These are phyloP conservation scores for Zelopaecilomyces penicillatus DNA, from an alignment of 2,329 filamentous ascomycete genomes.

Conservation along the genomic window DNA sequence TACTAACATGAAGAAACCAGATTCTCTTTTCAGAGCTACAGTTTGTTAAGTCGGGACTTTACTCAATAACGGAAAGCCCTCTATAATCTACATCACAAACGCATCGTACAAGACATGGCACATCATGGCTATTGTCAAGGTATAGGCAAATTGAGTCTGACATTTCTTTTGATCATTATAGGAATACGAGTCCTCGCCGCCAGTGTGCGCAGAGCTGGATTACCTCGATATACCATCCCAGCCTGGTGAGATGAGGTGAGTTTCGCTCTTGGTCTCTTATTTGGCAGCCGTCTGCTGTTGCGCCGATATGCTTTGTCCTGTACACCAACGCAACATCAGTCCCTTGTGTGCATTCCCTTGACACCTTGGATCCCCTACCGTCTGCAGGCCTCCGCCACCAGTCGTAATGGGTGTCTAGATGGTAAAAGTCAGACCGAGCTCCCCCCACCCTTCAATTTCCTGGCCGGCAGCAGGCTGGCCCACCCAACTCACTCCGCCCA, in stretches of 20 bases:
- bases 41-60: too few species aligned
- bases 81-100: too few species aligned
- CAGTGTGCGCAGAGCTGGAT: conserved; percentile 37
- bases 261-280: conserved; percentile 16
- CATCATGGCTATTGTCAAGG: too few species aligned
- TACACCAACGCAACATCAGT: neutral
- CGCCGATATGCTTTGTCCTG: neutral
- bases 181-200: conserved; percentile 48
- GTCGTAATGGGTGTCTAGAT: neutral
- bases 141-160: conserved; percentile 15
- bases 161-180: conserved; percentile 27
- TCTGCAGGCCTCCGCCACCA: neutral
- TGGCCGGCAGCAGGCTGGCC: conserved; percentile 1
- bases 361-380: conserved; percentile 2
- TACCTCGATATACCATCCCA: conserved; percentile 44
- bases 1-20: neutral
- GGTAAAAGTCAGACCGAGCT: neutral
- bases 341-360: conserved; percentile 1
- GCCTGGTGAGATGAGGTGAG: conserved; percentile 47
- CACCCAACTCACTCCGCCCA: neutral
- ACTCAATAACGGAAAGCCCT: too few species aligned
- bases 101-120: too few species aligned
- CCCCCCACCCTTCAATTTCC: conserved; percentile 3
- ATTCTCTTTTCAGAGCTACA: neutral
- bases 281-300: conserved; percentile 13